These are phyloP conservation scores for Diphasiastrum complanatum DNA, from an alignment of 83 land plant species.

Conservation along the genomic window DNA sequence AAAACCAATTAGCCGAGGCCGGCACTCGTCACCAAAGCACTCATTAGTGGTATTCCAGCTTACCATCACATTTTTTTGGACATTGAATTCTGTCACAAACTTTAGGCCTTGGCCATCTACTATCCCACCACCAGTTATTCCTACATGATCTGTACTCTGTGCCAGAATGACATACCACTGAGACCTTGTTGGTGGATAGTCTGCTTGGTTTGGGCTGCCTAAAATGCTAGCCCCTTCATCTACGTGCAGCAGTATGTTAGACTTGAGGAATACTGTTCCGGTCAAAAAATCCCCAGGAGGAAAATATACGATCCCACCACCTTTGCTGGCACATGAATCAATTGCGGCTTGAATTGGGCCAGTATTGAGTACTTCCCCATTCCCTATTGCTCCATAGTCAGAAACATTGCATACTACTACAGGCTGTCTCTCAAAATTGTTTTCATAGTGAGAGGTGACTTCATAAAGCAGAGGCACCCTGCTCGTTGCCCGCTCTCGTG, in stretches of 20 bases:
- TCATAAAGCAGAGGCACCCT: no score
- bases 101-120: slow-evolving; percentile 61
- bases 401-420: no score
- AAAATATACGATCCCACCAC: slow-evolving; percentile 47
- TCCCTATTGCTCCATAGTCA: slow-evolving; percentile 72
- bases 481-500: no score
- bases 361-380: slow-evolving; percentile 64
- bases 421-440: no score
- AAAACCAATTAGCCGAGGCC: slow-evolving; percentile 82
- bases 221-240: slow-evolving; percentile 45
- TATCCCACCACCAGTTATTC: slow-evolving; percentile 66
- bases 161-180: slow-evolving; percentile 82
- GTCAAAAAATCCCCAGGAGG: slow-evolving; percentile 65
- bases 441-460: no score
- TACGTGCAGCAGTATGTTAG: slow-evolving; percentile 48
- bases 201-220: slow-evolving; percentile 52
- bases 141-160: slow-evolving; percentile 55
- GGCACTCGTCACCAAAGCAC: slow-evolving; percentile 83
- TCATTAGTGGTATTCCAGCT: slow-evolving; percentile 83
- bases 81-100: slow-evolving; percentile 50
- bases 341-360: slow-evolving; percentile 62
- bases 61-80: slow-evolving; percentile 83
- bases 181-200: slow-evolving; percentile 42
- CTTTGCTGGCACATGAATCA: slow-evolving; percentile 47
- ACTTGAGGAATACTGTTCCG: slow-evolving; percentile 51